Evolutionary conservation across 2,329 filamentous ascomycete species (phyloP).

Genomic region (Colletotrichum tropicale): DNA sequence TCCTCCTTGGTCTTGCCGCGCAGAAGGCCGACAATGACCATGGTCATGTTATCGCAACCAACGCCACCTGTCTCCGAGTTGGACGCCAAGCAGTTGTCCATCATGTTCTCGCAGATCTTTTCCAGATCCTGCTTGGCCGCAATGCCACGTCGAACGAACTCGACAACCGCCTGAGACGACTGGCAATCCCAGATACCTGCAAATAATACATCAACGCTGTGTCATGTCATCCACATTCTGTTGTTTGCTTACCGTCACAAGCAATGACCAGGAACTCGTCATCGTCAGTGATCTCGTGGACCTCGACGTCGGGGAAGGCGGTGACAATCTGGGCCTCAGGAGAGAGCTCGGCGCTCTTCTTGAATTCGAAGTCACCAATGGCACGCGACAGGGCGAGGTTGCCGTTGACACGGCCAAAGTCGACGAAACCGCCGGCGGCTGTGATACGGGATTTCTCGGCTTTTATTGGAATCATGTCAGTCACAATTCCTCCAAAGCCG

Average conservation of each 20-base stretch:
- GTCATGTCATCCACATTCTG: neutral
- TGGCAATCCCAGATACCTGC: conserved; percentile 99
- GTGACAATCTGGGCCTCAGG: conserved; percentile 99
- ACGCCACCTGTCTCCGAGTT: conserved; percentile 98
- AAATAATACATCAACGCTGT: conserved; percentile 6
- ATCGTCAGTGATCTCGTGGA: conserved; percentile 88
- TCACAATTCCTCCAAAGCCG: neutral
- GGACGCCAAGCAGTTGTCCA: conserved; percentile 98
- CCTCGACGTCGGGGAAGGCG: conserved; percentile 91
- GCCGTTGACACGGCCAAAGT: conserved; percentile 97
- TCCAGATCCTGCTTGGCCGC: conserved; percentile 94
- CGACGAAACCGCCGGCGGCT: conserved; percentile 95
- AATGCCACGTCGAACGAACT: conserved; percentile 96
- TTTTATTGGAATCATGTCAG: conserved; percentile 38
- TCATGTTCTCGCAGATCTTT: conserved; percentile 99
- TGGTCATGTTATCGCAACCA: conserved; percentile 99
- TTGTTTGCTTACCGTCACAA: conserved; percentile 75
- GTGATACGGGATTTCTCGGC: conserved; percentile 96
- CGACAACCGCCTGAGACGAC: conserved; percentile 94
- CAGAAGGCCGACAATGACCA: conserved; percentile 88
- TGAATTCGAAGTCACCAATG: conserved; percentile 99
- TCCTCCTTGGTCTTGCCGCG: conserved; percentile 93
- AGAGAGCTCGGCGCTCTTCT: conserved; percentile 95
- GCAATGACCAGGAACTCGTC: conserved; percentile 96
- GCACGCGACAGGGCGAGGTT: conserved; percentile 96